phyloP scores from a whole-genome alignment of 306 rosid genomes.

The Elaeagnus macrophylla region DNA sequence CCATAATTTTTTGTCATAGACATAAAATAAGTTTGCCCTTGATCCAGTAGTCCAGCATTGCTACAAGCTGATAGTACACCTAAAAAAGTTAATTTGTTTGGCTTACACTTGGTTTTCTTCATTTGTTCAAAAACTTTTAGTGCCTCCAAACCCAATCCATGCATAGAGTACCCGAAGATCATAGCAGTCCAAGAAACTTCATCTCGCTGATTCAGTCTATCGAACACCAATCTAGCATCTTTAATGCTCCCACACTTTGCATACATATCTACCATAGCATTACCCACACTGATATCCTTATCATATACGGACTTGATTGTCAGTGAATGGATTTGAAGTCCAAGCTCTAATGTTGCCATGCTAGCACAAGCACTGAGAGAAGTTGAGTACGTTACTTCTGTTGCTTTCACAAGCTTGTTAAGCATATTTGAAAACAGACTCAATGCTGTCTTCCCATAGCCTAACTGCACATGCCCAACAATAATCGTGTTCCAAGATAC shows the following conservation, averaged over 20 bases:
- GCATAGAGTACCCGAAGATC: constrained; percentile 41
- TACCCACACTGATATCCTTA: constrained; percentile 31
- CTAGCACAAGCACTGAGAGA: constrained; percentile 41
- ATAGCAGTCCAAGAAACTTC: constrained; percentile 44
- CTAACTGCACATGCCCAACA: constrained; percentile 35
- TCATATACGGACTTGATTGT: constrained; percentile 34
- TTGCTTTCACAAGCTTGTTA: constrained; percentile 25
- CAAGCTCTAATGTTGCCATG: constrained; percentile 31
- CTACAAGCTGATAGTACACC: constrained; percentile 47
- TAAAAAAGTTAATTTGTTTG: constrained; percentile 37
- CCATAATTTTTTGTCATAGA: constrained; percentile 30
- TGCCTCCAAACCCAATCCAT: constrained; percentile 38
- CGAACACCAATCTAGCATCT: constrained; percentile 34
- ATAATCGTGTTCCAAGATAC: constrained; percentile 49
- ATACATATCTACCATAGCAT: constrained; percentile 45
- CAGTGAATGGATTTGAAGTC: constrained; percentile 43
- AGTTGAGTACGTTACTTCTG: constrained; percentile 45
- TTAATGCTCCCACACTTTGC: constrained; percentile 42
- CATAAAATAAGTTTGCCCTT: constrained; percentile 35
- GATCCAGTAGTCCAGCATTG: constrained; percentile 39
- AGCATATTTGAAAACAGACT: constrained; percentile 28
- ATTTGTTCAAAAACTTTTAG: constrained; percentile 28
- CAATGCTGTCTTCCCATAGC: constrained; percentile 38
- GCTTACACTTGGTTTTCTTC: constrained; percentile 29
- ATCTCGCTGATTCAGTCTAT: constrained; percentile 27